A percentile compares a stretch with the other conserved stretches of the same genome.
phyloP scores from a whole-genome alignment of 1,139 yeast genomes.

The Nadsonia starkeyi-henricii region DNA sequence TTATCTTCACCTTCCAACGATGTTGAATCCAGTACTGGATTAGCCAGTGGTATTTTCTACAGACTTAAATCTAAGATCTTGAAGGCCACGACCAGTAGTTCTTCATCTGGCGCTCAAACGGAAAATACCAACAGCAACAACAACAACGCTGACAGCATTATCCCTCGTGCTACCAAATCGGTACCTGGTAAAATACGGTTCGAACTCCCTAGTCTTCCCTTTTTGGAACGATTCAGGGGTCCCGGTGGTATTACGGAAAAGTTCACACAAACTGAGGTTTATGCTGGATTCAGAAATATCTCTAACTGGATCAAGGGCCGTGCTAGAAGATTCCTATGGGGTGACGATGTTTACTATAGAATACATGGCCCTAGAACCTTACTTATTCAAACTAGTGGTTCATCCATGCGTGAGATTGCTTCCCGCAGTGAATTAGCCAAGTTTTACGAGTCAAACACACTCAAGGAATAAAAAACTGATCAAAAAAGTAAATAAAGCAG shows the following conservation, averaged over 20 bases:
- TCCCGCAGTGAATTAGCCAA: conserved; percentile 5
- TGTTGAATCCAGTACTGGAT: conserved; percentile 1
- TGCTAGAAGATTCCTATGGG: conserved; percentile 3
- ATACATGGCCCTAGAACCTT: conserved; percentile 7
- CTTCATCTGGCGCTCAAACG: too few species aligned
- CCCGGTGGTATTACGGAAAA: conserved; percentile 4
- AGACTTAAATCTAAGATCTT: neutral
- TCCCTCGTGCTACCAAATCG: neutral
- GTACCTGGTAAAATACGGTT: conserved; percentile 2
- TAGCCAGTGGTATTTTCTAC: neutral
- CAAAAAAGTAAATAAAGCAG: too few species aligned
- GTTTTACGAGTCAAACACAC: neutral
- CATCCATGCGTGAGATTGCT: conserved; percentile 3
- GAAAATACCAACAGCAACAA: too few species aligned
- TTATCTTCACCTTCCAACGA: conserved; percentile 12
- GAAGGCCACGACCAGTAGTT: neutral
- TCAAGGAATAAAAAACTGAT: neutral
- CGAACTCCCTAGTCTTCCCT: conserved; percentile 5
- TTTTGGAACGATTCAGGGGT: conserved; percentile 4
- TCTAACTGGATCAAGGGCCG: conserved; percentile 6
- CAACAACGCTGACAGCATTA: neutral
- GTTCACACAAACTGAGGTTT: conserved; percentile 6
- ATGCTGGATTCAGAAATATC: conserved; percentile 2
- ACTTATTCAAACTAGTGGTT: conserved; percentile 5
- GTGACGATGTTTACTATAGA: neutral